Conservation (phyloP, 371 early-diverging fungal genomes). For the Sporodiniella umbellata region DNA sequence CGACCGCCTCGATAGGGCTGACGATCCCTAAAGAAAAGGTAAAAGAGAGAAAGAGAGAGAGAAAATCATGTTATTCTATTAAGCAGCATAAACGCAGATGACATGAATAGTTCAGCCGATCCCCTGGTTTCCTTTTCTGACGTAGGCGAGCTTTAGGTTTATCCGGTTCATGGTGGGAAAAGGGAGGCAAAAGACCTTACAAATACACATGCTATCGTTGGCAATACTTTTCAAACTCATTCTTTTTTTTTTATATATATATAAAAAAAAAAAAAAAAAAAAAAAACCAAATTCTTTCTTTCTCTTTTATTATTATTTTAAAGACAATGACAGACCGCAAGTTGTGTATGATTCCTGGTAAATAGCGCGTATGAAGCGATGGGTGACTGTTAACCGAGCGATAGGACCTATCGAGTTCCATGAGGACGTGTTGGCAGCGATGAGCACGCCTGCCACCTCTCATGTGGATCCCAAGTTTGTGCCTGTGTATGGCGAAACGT, state of each 20-base stretch:
- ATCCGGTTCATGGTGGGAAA: no score
- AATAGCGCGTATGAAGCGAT: no score
- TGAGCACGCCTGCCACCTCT: conserved; percentile 89
- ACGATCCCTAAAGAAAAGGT: conserved; percentile 1
- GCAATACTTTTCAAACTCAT: no score
- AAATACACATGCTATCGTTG: background rate
- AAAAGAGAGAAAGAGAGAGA: background rate
- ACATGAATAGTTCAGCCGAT: no score
- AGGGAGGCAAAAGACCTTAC: background rate
- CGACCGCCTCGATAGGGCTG: no score
- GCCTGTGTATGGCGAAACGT: conserved; percentile 79
- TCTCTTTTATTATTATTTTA: no score
- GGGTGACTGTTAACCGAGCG: no score
- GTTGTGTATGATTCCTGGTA: conserved; percentile 92
- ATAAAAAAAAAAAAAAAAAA: no score
- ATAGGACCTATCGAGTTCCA: conserved; percentile 95
- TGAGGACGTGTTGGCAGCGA: conserved; percentile 79
- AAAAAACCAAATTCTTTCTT: no score
- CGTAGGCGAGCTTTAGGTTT: no score
- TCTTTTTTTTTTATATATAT: no score
- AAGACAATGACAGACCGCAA: conserved; percentile 54
- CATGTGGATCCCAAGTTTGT: conserved; percentile 93
- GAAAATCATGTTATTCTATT: background rate
- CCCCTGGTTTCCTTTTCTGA: background rate
- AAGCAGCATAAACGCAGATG: background rate